Evolutionary conservation across 1,284 basidiomycete genomes (phyloP), one percentile per base, ranked within the genome.

Genomic region (Austroboletus olivaceoglutinosus): DNA sequence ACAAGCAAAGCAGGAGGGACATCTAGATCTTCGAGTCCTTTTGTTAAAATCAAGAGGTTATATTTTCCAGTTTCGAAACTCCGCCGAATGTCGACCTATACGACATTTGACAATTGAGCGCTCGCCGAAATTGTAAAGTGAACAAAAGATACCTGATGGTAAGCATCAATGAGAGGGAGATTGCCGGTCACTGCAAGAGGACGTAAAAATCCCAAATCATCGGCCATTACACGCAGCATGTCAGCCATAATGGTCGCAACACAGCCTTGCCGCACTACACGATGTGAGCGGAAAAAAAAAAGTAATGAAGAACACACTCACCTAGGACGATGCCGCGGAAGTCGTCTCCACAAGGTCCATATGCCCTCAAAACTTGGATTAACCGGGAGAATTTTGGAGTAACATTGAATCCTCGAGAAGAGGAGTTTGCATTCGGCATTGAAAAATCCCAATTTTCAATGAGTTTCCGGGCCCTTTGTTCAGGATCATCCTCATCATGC

Each of bases 321-420:
- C 88, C 86, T 57, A 87, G 76, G 25, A 90, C 64, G 27, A 89
- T 73, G 13, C 79, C 83, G 39, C 85, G 77, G 59, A 90, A 88
- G 2, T 62, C 58, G 45, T 78, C 74, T 8, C 77, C 80, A 37
- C 78, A 73, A 15, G 72, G 65, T 48, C 74, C 70, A 59, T 77
- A 84, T 4, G 76, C 71, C 46, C 75, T 76, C 40, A 90, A 68
- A 41, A 81, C 64, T 48, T 86, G 75, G 5, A 85, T 68, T 16
- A 90, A 61, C 56, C 74, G 77, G 30, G 75, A 60, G 49, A 88
- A 80, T 54, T 90, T 89, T 1, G 80, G 77, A 0, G 81, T 79
- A 15, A 86, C 75, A 57, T 89, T 89, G 62, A 80, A 82, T 7
- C 75, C 73, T 45, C 69, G 65, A 4, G 84, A 84, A 18, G 68